Evolutionary conservation across 805 yeast genomes (phyloP).

Genomic region (Monosporozyma solicola): DNA sequence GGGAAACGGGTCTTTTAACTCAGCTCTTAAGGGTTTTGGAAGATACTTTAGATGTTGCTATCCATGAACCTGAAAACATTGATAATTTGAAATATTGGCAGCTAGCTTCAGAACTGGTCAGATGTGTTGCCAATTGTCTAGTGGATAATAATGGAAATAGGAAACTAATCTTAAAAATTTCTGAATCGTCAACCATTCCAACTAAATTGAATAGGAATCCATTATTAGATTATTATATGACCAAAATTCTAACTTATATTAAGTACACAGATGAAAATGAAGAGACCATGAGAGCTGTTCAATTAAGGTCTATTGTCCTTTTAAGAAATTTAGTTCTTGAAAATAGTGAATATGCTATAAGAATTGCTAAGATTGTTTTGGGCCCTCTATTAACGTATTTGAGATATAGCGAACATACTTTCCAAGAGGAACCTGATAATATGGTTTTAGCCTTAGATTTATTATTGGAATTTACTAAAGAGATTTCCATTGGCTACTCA

Average conservation of each 20-base stretch:
- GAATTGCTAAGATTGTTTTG: slow-evolving; percentile 10
- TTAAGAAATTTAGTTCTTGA: slow-evolving; percentile 24
- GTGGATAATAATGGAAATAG: slow-evolving; percentile 28
- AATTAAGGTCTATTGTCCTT: slow-evolving; percentile 22
- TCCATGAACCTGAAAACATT: slow-evolving; percentile 5
- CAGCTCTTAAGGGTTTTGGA: slow-evolving; percentile 14
- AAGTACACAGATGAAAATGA: slow-evolving; percentile 3
- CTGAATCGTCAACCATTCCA: background rate
- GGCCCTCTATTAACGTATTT: slow-evolving; percentile 14
- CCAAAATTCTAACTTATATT: slow-evolving; percentile 10
- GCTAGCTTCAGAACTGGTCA: slow-evolving; percentile 22
- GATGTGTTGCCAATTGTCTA: slow-evolving; percentile 28
- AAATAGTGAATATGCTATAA: slow-evolving; percentile 12
- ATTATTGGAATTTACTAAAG: slow-evolving; percentile 14
- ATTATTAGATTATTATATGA: slow-evolving; percentile 14
- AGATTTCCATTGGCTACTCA: slow-evolving; percentile 3
- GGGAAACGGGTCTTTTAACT: slow-evolving; percentile 21
- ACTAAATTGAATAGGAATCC: slow-evolving; percentile 5
- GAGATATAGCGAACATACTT: slow-evolving; percentile 7
- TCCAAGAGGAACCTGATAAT: slow-evolving; percentile 10
- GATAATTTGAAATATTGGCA: slow-evolving; percentile 9
- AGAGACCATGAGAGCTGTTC: slow-evolving; percentile 8
- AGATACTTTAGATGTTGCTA: slow-evolving; percentile 8
- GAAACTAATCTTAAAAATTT: slow-evolving; percentile 6
- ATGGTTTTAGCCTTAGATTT: slow-evolving; percentile 17